Evolutionary conservation across 2,329 filamentous ascomycete species (phyloP).

Genomic region (Stagonosporopsis cucurbitacearum): DNA sequence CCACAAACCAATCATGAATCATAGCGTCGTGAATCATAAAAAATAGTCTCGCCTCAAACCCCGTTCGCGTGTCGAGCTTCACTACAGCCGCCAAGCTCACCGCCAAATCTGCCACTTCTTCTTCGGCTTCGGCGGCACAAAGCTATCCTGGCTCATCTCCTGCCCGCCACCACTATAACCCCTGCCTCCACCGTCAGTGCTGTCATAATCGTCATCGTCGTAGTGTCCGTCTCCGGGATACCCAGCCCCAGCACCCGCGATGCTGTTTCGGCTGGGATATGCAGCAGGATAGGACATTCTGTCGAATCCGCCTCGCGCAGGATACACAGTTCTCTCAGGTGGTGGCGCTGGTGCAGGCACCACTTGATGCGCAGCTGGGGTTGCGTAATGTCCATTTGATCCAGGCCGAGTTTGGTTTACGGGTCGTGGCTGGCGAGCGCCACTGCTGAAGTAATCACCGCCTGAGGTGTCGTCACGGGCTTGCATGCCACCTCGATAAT

Average conservation of each 20-base stretch:
- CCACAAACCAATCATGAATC: background rate
- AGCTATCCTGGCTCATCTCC: conserved; percentile 40
- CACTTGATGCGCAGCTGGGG: conserved; percentile 2
- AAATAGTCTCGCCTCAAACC: background rate
- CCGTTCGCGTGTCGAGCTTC: background rate
- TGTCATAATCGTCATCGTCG: conserved; percentile 40
- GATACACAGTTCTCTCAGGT: conserved; percentile 7
- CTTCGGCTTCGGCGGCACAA: conserved; percentile 48
- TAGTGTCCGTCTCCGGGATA: conserved; percentile 43
- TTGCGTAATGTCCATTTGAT: conserved; percentile 2
- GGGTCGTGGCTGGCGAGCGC: conserved; percentile 26
- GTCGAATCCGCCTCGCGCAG: conserved; percentile 29
- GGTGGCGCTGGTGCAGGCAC: background rate
- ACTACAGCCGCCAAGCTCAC: conserved; percentile 11
- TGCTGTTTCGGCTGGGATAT: conserved; percentile 23
- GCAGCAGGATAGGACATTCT: conserved; percentile 28
- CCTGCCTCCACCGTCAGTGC: conserved; percentile 29
- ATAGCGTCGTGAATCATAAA: conserved; percentile 11
- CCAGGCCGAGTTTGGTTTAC: conserved; percentile 2
- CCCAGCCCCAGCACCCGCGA: conserved; percentile 38
- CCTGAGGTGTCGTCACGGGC: conserved; percentile 36
- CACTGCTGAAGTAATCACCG: conserved; percentile 40
- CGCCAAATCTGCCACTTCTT: conserved; percentile 49
- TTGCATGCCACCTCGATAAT: conserved; percentile 36
- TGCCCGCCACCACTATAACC: conserved; percentile 38